These are phyloP conservation scores for Cymbopogon flexuosus DNA, from an alignment of 202 grass and related monocot species.

Conservation along the genomic window DNA sequence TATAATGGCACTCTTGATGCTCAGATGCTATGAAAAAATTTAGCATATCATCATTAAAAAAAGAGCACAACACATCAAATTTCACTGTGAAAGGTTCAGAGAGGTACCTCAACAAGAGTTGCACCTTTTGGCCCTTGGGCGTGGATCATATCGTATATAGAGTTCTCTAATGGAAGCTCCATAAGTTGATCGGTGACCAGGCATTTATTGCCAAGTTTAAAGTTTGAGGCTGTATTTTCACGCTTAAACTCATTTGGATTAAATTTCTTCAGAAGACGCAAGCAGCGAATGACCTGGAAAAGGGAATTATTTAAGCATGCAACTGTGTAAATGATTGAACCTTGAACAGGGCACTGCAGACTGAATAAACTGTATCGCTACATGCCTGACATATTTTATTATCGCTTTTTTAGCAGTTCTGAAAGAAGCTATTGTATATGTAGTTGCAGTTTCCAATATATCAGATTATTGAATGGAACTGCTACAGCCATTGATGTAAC, in stretches of 20 bases:
- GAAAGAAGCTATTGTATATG: background rate
- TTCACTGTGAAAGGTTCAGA: slow-evolving; percentile 5
- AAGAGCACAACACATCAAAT: background rate
- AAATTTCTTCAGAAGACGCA: slow-evolving; percentile 71
- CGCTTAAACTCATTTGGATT: slow-evolving; percentile 65
- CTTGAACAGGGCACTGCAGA: background rate
- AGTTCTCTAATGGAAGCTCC: slow-evolving; percentile 73
- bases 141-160: slow-evolving; percentile 84
- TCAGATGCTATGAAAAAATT: slow-evolving; percentile 2
- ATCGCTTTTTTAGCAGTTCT: background rate
- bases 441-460: background rate
- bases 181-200: slow-evolving; percentile 73
- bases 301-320: background rate
- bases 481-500: background rate
- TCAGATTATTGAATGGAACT: background rate
- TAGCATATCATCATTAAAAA: background rate
- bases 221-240: slow-evolving; percentile 38
- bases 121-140: slow-evolving; percentile 71
- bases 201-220: slow-evolving; percentile 53
- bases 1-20: slow-evolving; percentile 8
- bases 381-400: background rate
- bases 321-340: background rate
- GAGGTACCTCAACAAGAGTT: slow-evolving; percentile 75
- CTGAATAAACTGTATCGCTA: background rate
- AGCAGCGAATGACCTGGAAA: slow-evolving; percentile 67